Conservation (phyloP, 495 filamentous ascomycete species). For the Oleoguttula mirabilis region DNA sequence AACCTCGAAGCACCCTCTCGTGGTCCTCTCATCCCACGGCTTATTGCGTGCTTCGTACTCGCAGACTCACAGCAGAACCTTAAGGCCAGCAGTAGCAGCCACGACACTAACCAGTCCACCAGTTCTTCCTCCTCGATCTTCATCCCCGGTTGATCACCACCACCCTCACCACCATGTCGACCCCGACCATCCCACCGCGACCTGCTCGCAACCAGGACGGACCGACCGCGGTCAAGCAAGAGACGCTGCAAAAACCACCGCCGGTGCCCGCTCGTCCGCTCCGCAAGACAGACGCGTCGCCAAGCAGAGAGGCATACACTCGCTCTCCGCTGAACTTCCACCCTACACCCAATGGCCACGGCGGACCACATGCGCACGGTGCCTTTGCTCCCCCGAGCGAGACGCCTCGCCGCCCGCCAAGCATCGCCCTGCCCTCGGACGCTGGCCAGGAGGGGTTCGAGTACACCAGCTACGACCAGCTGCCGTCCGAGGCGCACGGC, state of each 20-base stretch:
- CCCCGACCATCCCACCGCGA: conserved; percentile 50
- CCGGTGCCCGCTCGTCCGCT: too few relatives aligned
- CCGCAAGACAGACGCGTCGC: conserved; percentile 58
- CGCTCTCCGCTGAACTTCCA: conserved; percentile 75
- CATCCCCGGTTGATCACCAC: conserved; percentile 6
- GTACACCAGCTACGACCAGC: conserved; percentile 51
- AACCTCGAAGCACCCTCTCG: too few relatives aligned
- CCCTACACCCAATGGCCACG: conserved; percentile 36
- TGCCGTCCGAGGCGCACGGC: conserved; percentile 24
- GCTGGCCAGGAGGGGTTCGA: conserved; percentile 83
- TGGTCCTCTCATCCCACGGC: too few relatives aligned
- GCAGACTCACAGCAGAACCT: too few relatives aligned
- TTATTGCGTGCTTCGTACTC: too few relatives aligned
- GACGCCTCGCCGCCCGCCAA: conserved; percentile 52
- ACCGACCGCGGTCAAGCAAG: conserved; percentile 30
- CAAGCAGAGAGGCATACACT: conserved; percentile 63
- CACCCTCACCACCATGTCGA: conserved; percentile 36
- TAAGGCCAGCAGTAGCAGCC: too few relatives aligned
- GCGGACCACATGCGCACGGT: conserved; percentile 30
- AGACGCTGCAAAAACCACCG: conserved; percentile 52
- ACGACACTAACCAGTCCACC: too few relatives aligned
- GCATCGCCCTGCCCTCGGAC: conserved; percentile 61
- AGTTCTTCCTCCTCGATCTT: conserved; percentile 3
- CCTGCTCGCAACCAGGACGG: conserved; percentile 34
- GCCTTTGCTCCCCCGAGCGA: conserved; percentile 33